Evolutionary conservation across 2,329 filamentous ascomycete genomes (phyloP).

Genomic region (Fusarium marasasianum): DNA sequence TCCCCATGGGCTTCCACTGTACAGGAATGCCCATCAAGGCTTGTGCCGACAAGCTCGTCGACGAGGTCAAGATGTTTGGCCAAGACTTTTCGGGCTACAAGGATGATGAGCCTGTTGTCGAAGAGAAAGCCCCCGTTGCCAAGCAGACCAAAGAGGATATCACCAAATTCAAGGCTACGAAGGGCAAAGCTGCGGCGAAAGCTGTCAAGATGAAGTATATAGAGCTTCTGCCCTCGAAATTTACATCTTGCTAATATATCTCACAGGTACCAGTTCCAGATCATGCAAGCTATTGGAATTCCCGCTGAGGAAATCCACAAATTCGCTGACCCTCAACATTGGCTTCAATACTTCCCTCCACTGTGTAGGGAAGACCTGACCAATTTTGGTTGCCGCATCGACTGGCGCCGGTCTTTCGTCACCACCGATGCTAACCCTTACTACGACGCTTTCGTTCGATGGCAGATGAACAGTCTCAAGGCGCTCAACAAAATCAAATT

Average conservation of each 20-base stretch:
- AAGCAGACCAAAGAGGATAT: conserved; percentile 81
- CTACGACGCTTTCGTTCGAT: conserved; percentile 93
- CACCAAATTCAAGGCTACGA: conserved; percentile 91
- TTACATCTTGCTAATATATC: background rate
- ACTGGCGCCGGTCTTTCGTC: conserved; percentile 92
- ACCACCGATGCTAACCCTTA: conserved; percentile 97
- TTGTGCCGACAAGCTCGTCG: conserved; percentile 91
- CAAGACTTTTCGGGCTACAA: conserved; percentile 83
- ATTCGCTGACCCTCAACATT: conserved; percentile 90
- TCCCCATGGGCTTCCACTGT: conserved; percentile 90
- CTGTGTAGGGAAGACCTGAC: conserved; percentile 75
- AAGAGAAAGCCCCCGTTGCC: conserved; percentile 62
- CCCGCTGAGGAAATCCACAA: conserved; percentile 88
- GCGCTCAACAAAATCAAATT: conserved; percentile 94
- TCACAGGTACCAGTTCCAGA: conserved; percentile 82
- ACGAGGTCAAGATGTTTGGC: conserved; percentile 90
- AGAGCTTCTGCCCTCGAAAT: background rate
- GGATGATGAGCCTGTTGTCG: conserved; percentile 65
- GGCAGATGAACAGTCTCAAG: conserved; percentile 95
- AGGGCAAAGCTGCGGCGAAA: conserved; percentile 91
- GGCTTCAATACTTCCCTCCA: conserved; percentile 86
- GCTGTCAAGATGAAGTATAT: conserved; percentile 80
- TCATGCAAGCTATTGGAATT: conserved; percentile 91
- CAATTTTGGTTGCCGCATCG: conserved; percentile 85
- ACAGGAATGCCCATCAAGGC: conserved; percentile 99